Conservation (phyloP, 768 basidiomycete species). For the Lepiota subincarnata region DNA sequence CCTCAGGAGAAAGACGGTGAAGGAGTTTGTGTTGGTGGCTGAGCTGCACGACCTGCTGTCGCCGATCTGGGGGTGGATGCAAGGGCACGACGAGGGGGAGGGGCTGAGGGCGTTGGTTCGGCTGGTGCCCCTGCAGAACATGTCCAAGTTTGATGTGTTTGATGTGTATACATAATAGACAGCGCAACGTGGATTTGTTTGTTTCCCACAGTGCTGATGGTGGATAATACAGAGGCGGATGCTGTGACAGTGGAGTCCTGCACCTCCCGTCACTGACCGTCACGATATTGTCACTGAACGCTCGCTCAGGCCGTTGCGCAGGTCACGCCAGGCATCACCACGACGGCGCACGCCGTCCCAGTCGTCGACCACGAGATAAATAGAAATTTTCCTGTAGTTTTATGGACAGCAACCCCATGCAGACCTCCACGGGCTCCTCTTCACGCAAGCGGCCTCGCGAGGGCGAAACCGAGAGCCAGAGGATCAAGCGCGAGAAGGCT, state of each 20-base stretch:
- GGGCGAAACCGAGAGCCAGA: slow-evolving; percentile 70
- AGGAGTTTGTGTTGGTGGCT: background rate
- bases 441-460: slow-evolving; percentile 58
- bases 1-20: background rate
- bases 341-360: slow-evolving; percentile 17
- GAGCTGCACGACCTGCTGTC: background rate
- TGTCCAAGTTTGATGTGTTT: slow-evolving; percentile 1
- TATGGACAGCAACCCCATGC: slow-evolving; percentile 23
- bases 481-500: slow-evolving; percentile 80
- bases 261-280: slow-evolving; percentile 43
- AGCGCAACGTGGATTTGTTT: background rate
- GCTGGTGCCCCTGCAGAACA: background rate
- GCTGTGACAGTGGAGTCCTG: slow-evolving; percentile 33
- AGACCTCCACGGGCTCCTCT: slow-evolving; percentile 21
- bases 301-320: slow-evolving; percentile 32
- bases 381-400: slow-evolving; percentile 6
- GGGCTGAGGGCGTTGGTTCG: background rate
- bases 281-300: slow-evolving; percentile 46
- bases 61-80: background rate
- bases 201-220: slow-evolving; percentile 9
- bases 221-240: slow-evolving; percentile 1
- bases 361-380: slow-evolving; percentile 15
- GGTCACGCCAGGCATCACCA: slow-evolving; percentile 42
- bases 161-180: no score
- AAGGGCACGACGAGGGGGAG: background rate